These are phyloP conservation scores for Mortierella antarctica DNA, from an alignment of 192 early-diverging fungal genomes.

Conservation along the genomic window DNA sequence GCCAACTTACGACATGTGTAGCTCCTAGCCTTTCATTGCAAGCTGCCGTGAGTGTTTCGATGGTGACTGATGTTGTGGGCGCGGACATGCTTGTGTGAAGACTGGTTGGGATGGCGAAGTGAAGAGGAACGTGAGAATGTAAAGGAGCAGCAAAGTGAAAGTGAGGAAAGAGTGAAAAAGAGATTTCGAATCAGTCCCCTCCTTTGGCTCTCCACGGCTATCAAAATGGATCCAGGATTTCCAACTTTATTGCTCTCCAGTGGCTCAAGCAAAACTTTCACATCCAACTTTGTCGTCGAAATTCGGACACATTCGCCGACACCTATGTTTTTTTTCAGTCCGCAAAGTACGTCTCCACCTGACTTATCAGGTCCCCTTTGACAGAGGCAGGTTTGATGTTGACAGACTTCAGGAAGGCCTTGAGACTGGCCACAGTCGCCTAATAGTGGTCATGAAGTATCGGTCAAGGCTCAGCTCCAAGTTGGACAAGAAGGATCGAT, in stretches of 20 bases:
- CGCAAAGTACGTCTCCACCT: constrained; percentile 57
- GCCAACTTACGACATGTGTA: constrained; percentile 41
- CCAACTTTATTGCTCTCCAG: neutral
- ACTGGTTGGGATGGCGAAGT: neutral
- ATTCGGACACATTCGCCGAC: neutral
- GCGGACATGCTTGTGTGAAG: constrained; percentile 15
- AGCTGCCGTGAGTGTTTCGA: constrained; percentile 47
- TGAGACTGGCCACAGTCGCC: constrained; percentile 58
- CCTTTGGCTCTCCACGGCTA: neutral
- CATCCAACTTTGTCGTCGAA: neutral
- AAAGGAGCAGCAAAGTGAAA: neutral
- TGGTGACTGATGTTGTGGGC: constrained; percentile 41
- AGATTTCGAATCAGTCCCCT: constrained; percentile 26
- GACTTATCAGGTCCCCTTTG: constrained; percentile 55
- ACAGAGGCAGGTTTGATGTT: constrained; percentile 48
- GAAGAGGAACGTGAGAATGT: constrained; percentile 1
- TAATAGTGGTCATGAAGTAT: constrained; percentile 2
- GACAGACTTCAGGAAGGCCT: constrained; percentile 50
- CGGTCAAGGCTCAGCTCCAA: neutral
- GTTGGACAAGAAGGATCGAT: neutral
- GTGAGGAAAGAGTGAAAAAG: constrained; percentile 1
- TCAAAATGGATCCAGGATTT: neutral
- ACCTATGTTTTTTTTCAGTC: neutral
- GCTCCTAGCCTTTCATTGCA: constrained; percentile 38
- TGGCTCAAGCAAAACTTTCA: neutral